A percentile compares a stretch with the other conserved stretches of the same genome.
Evolutionary conservation across 805 yeast species (phyloP).

Genomic region (Suhomyces sp.): DNA sequence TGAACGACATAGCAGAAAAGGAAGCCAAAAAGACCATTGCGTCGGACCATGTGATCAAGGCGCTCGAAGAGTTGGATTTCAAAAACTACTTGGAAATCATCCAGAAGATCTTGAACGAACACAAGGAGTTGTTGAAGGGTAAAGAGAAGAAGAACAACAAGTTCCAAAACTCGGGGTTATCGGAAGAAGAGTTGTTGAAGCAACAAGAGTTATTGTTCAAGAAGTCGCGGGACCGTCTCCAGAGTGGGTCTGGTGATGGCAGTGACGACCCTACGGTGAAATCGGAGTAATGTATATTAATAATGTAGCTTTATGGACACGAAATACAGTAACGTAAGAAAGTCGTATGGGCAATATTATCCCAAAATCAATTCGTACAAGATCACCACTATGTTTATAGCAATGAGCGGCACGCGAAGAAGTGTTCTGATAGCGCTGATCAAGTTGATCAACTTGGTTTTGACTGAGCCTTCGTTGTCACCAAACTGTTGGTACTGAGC

Average conservation of each 20-base stretch:
- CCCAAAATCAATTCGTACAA: conserved; percentile 69
- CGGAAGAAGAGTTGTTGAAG: conserved; percentile 86
- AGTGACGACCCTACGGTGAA: conserved; percentile 9
- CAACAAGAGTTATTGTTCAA: conserved; percentile 93
- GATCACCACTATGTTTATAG: conserved; percentile 62
- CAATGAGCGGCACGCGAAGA: conserved; percentile 70
- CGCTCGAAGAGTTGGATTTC: conserved; percentile 84
- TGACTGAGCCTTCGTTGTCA: conserved; percentile 42
- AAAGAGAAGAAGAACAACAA: conserved; percentile 90
- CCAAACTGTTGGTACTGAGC: conserved; percentile 19
- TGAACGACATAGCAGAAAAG: conserved; percentile 93
- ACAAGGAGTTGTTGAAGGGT: conserved; percentile 82
- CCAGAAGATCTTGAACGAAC: conserved; percentile 75
- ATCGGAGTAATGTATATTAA: conserved; percentile 7
- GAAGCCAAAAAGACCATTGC: conserved; percentile 96
- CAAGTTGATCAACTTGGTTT: conserved; percentile 57
- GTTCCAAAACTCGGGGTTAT: conserved; percentile 85
- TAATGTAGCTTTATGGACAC: background rate
- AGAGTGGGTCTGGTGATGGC: conserved; percentile 25
- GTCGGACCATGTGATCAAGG: conserved; percentile 91
- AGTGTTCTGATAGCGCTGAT: conserved; percentile 75
- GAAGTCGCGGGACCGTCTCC: conserved; percentile 64
- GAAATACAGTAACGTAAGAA: background rate
- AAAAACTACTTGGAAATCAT: conserved; percentile 79
- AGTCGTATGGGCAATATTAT: conserved; percentile 19